Conservation (phyloP, 1,284 basidiomycete species). For the Tilletia setariae region DNA sequence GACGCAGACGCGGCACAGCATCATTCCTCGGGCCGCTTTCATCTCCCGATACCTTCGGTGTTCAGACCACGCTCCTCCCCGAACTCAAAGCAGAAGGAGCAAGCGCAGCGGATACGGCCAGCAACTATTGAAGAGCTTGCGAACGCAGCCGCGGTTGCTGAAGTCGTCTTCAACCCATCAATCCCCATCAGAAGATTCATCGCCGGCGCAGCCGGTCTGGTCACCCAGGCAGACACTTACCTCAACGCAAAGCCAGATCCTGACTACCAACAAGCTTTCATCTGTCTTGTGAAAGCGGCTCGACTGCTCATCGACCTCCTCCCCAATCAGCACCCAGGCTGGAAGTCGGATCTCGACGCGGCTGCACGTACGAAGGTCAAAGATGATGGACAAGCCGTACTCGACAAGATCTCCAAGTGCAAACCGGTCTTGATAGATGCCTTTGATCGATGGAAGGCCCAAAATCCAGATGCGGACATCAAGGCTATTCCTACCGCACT, state of each 20-base stretch:
- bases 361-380: slow-evolving; percentile 14
- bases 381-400: slow-evolving; percentile 17
- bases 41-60: slow-evolving; percentile 17
- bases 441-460: slow-evolving; percentile 15
- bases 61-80: not conserved
- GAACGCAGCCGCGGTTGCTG: slow-evolving; percentile 9
- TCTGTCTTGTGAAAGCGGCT: slow-evolving; percentile 31
- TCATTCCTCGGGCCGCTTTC: not conserved
- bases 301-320: slow-evolving; percentile 30
- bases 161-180: slow-evolving; percentile 10
- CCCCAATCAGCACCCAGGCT: slow-evolving; percentile 25
- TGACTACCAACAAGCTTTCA: slow-evolving; percentile 12
- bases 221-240: slow-evolving; percentile 21
- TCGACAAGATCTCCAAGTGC: slow-evolving; percentile 15
- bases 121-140: slow-evolving; percentile 14
- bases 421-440: slow-evolving; percentile 21
- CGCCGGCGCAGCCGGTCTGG: slow-evolving; percentile 17
- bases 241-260: not conserved
- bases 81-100: not conserved
- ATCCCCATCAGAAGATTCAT: slow-evolving; percentile 21
- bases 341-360: slow-evolving; percentile 16
- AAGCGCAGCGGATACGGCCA: slow-evolving; percentile 1
- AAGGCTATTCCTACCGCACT: not conserved
- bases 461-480: slow-evolving; percentile 16
- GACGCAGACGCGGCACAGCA: too few relatives aligned